Evolutionary conservation across 352 stramenopile species (phyloP).

Genomic region (Globisporangium splendens): DNA sequence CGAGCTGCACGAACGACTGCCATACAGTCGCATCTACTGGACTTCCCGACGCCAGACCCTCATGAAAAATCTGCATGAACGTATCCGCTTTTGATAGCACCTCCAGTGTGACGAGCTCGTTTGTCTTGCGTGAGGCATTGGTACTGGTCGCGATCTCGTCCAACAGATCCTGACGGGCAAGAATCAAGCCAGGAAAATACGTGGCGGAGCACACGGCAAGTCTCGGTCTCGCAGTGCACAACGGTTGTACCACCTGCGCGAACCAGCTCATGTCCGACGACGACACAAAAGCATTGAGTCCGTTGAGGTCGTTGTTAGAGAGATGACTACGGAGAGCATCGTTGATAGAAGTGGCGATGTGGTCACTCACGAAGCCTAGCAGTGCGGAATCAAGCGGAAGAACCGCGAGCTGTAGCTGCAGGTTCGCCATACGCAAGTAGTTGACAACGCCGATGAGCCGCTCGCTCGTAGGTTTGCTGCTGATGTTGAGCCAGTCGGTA

Average conservation of each 20-base stretch:
- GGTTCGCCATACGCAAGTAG: not conserved
- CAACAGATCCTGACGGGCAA: not conserved
- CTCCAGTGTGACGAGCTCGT: not conserved
- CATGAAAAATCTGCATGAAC: not conserved
- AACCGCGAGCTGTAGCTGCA: not conserved
- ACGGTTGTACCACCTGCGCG: not conserved
- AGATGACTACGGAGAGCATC: not conserved
- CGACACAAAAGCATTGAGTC: not conserved
- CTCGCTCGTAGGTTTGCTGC: not conserved
- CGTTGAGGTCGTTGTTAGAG: not conserved
- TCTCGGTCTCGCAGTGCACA: not conserved
- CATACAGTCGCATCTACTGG: not conserved
- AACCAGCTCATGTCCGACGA: not conserved
- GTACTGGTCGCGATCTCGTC: not conserved
- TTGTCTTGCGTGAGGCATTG: not conserved
- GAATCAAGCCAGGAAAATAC: not conserved
- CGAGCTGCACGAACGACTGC: constrained; percentile 1
- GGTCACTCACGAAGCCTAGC: not conserved
- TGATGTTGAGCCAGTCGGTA: not conserved
- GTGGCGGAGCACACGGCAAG: not conserved
- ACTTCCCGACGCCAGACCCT: not conserved
- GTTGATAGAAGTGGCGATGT: constrained; percentile 1
- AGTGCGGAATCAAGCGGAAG: not conserved
- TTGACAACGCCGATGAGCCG: not conserved
- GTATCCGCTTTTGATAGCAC: not conserved